Base-by-base conservation (phyloP, 257 asterid genomes). In the Rehmannia glutinosa region DNA sequence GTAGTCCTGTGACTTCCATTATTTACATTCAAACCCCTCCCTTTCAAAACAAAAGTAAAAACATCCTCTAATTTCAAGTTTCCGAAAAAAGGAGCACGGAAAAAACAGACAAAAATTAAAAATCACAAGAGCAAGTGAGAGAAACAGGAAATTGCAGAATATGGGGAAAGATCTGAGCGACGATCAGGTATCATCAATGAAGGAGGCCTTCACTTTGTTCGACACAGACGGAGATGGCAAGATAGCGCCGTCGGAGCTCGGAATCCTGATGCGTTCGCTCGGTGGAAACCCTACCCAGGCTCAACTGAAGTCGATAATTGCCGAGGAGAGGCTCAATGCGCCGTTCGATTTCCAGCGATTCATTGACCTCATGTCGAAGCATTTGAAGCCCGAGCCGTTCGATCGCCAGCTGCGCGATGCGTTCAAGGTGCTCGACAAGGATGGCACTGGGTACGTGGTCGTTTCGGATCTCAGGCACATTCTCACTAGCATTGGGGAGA, bases 241-340 rank as follows among this genome's bases (percentile, higher is more conserved):
- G 87, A 91, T 91, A 68, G 86, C 94, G 3, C 95, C 98, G 21
- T 84, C 95, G 62, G 98, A 91, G 75, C 82, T 91, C 46, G 96
- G 98, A 43, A 86, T 91, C 75, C 84, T 91, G 51, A 91, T 91
- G 97, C 95, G 97, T 12, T 91, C 97, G 0, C 78, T 91, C 53
- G 97, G 97, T 59, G 95, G 97, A 33, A 91, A 91, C 79, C 97
- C 97, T n/a, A 91, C 97, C 69, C 96, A 91, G 68, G 85, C 97
- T 38, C 97, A 83, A 57, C 87, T 91, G 45, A 91, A 91, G 74
- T 69, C 95, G 53, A 88, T 91, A 39, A 67, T 87, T 63, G 9
- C 87, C 55, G 87, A 84, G 68, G 97, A 91, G 80, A 91, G 78
- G 51, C 96, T 91, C 67, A 74, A 28, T 49, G 68, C 97, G 0